Evolutionary conservation across 1,284 basidiomycete species (phyloP).

Genomic region (Fomitopsis pinicola): DNA sequence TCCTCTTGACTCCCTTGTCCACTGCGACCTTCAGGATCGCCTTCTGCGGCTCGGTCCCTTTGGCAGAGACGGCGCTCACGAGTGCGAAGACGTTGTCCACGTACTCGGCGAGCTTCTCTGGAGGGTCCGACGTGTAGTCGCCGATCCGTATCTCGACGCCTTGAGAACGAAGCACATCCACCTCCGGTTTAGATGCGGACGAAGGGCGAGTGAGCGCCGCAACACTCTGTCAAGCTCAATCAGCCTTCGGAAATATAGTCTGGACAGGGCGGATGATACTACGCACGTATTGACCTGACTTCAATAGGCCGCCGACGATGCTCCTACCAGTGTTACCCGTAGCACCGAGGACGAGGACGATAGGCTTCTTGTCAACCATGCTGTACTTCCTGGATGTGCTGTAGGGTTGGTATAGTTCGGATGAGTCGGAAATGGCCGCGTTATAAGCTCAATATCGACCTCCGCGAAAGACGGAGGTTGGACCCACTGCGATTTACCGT

Average conservation of each 20-base stretch:
- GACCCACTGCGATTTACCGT: too few relatives aligned
- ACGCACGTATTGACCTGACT: too few relatives aligned
- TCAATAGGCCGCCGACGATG: too few relatives aligned
- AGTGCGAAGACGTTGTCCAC: constrained; percentile 14
- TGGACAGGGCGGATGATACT: too few relatives aligned
- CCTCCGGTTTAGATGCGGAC: constrained; percentile 11
- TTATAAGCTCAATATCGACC: too few relatives aligned
- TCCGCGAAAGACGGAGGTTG: too few relatives aligned
- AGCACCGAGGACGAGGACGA: too few relatives aligned
- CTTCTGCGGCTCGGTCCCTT: constrained; percentile 8
- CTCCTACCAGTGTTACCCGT: too few relatives aligned
- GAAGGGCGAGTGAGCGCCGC: constrained; percentile 9
- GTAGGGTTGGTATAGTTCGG: too few relatives aligned
- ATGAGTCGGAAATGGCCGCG: too few relatives aligned
- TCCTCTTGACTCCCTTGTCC: constrained; percentile 13
- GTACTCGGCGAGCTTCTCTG: constrained; percentile 7
- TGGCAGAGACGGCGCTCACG: constrained; percentile 10
- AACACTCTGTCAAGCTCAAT: constrained; percentile 6
- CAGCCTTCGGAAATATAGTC: neutral
- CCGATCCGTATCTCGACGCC: constrained; percentile 15
- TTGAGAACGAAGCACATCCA: constrained; percentile 2
- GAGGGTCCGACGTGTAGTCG: constrained; percentile 8
- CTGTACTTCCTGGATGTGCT: too few relatives aligned
- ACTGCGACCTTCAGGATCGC: constrained; percentile 13
- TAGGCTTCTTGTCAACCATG: too few relatives aligned